Evolutionary conservation across 768 basidiomycete species (phyloP).

Genomic region (Kwoniella bestiolae): DNA sequence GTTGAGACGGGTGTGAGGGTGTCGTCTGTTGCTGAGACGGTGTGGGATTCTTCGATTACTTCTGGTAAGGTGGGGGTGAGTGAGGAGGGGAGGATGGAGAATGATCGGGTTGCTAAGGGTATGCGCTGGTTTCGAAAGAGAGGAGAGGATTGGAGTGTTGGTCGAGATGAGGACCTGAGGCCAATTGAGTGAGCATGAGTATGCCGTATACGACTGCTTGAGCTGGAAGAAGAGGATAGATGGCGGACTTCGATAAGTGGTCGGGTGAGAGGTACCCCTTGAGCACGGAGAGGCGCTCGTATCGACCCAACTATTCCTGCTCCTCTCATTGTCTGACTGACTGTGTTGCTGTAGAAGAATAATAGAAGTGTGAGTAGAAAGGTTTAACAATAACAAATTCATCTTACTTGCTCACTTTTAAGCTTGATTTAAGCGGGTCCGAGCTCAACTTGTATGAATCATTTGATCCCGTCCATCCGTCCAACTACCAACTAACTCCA

Average conservation of each 20-base stretch:
- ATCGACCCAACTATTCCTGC: background rate
- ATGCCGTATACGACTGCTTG: constrained; percentile 5
- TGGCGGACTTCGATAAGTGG: background rate
- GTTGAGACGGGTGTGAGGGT: constrained; percentile 9
- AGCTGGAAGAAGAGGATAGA: constrained; percentile 1
- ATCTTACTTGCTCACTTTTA: no score
- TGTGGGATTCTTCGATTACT: constrained; percentile 1
- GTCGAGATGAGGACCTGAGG: background rate
- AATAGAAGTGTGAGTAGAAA: no score
- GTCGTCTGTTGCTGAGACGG: constrained; percentile 9
- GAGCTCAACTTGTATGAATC: no score
- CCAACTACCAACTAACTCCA: no score
- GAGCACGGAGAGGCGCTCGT: background rate
- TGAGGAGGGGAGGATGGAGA: constrained; percentile 4
- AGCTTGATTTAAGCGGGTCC: no score
- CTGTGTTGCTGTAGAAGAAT: background rate
- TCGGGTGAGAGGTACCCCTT: background rate
- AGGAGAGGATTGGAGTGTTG: background rate
- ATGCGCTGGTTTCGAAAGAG: background rate
- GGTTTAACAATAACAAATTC: no score
- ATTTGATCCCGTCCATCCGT: no score
- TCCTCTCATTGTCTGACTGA: no score
- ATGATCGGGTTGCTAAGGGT: background rate
- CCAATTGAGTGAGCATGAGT: background rate
- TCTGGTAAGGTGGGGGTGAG: background rate